Percentiles rank a stretch among this genome's conserved stretches.
These are phyloP conservation scores for Penicillium ucsense DNA, from an alignment of 495 filamentous ascomycete genomes.

Conservation along the genomic window DNA sequence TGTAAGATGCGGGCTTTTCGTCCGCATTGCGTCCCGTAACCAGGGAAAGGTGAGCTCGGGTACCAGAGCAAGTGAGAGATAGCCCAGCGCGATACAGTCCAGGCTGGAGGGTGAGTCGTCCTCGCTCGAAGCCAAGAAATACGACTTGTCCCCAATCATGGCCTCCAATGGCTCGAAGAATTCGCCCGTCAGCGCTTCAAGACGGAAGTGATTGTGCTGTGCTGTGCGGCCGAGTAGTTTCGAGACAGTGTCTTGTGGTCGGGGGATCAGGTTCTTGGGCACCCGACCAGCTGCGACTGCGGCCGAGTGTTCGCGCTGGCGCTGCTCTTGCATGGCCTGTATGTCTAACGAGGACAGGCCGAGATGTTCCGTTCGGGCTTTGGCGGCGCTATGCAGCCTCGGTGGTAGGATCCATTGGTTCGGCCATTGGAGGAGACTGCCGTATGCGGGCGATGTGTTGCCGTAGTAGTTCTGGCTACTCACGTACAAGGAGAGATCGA, in stretches of 20 bases:
- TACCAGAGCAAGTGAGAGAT: slow-evolving; percentile 62
- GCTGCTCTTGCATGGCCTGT: slow-evolving; percentile 38
- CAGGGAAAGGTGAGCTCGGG: slow-evolving; percentile 63
- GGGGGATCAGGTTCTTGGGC: slow-evolving; percentile 31
- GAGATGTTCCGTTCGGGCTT: slow-evolving; percentile 61
- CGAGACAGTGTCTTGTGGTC: slow-evolving; percentile 33
- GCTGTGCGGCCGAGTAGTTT: slow-evolving; percentile 29
- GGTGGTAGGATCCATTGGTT: slow-evolving; percentile 72
- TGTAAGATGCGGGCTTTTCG: slow-evolving; percentile 43
- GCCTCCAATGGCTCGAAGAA: slow-evolving; percentile 60
- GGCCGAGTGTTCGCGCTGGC: slow-evolving; percentile 33
- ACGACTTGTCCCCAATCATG: slow-evolving; percentile 47
- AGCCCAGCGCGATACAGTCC: slow-evolving; percentile 73
- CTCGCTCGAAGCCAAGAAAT: slow-evolving; percentile 34
- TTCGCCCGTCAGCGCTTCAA: slow-evolving; percentile 57
- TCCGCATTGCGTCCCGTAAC: slow-evolving; percentile 52
- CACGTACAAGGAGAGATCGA: slow-evolving; percentile 79
- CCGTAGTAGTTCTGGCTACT: slow-evolving; percentile 73
- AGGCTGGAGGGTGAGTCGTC: slow-evolving; percentile 44
- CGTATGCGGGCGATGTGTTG: slow-evolving; percentile 66
- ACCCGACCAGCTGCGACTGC: slow-evolving; percentile 33
- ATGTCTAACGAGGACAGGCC: slow-evolving; percentile 60
- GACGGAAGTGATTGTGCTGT: slow-evolving; percentile 47
- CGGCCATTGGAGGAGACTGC: slow-evolving; percentile 67
- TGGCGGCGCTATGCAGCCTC: slow-evolving; percentile 54